phyloP scores from a whole-genome alignment of 108 stramenopile species.

The Nitzschia palea region DNA sequence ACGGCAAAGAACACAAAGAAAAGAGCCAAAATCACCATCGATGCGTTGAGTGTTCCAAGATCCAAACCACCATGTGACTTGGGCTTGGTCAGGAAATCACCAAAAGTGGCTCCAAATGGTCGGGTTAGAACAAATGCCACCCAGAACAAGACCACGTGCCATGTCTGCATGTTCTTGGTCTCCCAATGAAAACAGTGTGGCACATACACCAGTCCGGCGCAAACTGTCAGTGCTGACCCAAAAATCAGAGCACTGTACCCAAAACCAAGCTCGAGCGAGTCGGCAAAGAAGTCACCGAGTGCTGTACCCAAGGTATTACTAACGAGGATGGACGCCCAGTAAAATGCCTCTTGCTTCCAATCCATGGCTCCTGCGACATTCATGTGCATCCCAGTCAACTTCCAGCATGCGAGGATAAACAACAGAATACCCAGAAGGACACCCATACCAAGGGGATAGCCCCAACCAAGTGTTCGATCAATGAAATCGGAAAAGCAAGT shows the following conservation, averaged over 20 bases:
- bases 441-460: background rate
- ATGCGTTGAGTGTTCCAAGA: background rate
- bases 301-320: constrained; percentile 1
- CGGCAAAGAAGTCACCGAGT: background rate
- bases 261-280: constrained; percentile 2
- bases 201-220: background rate
- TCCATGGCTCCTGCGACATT: background rate
- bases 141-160: background rate
- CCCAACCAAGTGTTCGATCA: background rate
- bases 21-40: constrained; percentile 1
- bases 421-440: background rate
- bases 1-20: background rate
- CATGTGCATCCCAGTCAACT: background rate
- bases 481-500: background rate
- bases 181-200: too few species aligned
- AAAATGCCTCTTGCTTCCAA: background rate
- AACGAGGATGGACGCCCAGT: background rate
- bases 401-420: background rate
- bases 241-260: background rate
- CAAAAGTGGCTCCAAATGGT: background rate
- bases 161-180: background rate
- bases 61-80: background rate
- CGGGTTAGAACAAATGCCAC: background rate
- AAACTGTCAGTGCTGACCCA: background rate
- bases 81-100: background rate